Conservation (phyloP, 495 filamentous ascomycete species). For the Glarea lozoyensis region DNA sequence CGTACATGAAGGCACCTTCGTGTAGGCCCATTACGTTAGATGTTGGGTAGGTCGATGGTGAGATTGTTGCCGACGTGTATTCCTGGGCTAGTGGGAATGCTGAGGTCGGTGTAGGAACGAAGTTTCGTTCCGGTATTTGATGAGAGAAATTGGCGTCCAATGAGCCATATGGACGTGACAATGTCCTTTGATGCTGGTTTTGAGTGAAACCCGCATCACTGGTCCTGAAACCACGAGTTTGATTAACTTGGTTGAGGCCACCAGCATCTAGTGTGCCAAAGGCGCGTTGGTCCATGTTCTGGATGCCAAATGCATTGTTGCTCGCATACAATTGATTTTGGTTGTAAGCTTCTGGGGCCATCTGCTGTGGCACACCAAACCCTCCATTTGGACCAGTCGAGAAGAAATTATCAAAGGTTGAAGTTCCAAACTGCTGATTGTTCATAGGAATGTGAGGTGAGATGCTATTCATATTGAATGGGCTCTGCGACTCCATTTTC, state of each 20-base stretch:
- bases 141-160: conserved; percentile 10
- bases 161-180: conserved; percentile 8
- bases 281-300: conserved; percentile 9
- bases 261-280: conserved; percentile 11
- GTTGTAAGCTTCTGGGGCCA: conserved; percentile 9
- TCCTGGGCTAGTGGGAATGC: conserved; percentile 12
- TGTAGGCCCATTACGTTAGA: conserved; percentile 13
- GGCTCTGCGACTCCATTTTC: conserved; percentile 16
- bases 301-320: not conserved
- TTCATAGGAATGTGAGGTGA: conserved; percentile 15
- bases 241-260: conserved; percentile 8
- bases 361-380: conserved; percentile 9
- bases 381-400: conserved; percentile 1
- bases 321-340: conserved; percentile 13
- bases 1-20: conserved; percentile 11
- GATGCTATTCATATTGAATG: conserved; percentile 15
- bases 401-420: conserved; percentile 9
- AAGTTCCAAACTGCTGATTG: conserved; percentile 7
- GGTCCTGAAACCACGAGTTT: conserved; percentile 4
- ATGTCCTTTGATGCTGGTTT: conserved; percentile 11
- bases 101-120: conserved; percentile 3
- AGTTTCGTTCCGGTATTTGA: conserved; percentile 6
- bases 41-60: conserved; percentile 12
- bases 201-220: conserved; percentile 11
- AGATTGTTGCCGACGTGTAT: conserved; percentile 5